phyloP scores from a whole-genome alignment of 2,329 filamentous ascomycete genomes.

The Colletotrichum sp. region DNA sequence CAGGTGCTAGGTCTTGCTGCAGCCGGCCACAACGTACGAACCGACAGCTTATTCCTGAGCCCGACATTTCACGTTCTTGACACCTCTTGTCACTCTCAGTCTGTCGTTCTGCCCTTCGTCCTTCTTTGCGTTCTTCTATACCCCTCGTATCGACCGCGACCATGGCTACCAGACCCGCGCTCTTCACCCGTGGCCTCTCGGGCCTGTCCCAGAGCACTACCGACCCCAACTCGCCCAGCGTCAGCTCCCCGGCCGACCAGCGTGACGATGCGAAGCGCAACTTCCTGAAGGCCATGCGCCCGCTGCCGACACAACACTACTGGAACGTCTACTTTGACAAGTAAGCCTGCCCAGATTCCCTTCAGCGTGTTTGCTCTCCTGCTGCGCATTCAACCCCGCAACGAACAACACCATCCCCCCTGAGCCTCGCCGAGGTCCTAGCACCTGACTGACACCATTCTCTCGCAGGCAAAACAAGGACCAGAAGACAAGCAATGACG shows the following conservation, averaged over 20 bases:
- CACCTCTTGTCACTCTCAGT: not conserved
- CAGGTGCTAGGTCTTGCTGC: not conserved
- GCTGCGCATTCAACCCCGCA: not conserved
- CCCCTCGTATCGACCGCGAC: slow-evolving; percentile 26
- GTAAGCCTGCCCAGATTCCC: slow-evolving; percentile 33
- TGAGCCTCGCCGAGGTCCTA: not conserved
- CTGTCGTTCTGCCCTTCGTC: not conserved
- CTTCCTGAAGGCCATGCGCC: slow-evolving; percentile 75
- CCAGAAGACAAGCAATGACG: slow-evolving; percentile 39
- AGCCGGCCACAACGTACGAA: not conserved
- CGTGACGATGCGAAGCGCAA: slow-evolving; percentile 84
- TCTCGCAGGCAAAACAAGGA: slow-evolving; percentile 48
- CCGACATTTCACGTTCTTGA: not conserved
- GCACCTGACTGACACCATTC: not conserved
- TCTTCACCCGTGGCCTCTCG: slow-evolving; percentile 69
- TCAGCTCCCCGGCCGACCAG: slow-evolving; percentile 72
- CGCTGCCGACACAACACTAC: slow-evolving; percentile 79
- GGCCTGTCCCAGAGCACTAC: slow-evolving; percentile 60
- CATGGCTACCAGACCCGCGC: slow-evolving; percentile 62
- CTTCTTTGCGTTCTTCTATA: not conserved
- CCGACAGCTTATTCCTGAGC: not conserved
- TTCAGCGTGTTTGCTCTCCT: not conserved
- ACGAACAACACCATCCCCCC: not conserved
- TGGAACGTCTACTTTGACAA: slow-evolving; percentile 76
- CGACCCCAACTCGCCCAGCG: slow-evolving; percentile 62